Base-by-base conservation (phyloP, 2,329 filamentous ascomycete species). In the Metarhizium rileyi region DNA sequence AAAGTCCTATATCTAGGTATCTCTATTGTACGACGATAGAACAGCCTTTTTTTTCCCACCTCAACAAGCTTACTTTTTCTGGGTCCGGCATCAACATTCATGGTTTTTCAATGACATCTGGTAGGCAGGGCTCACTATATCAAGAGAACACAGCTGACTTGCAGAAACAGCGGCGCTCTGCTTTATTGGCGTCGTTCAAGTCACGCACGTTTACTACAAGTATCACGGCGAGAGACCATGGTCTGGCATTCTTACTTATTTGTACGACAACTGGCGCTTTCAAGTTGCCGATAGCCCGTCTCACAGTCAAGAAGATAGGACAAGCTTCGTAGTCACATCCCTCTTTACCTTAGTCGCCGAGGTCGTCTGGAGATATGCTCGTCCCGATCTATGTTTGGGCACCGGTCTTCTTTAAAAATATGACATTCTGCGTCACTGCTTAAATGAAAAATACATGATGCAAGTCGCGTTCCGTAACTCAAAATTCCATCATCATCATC, bases 301-400 rank as follows among this genome's bases (percentile, higher is more conserved):
- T 22, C 42, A 16, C 5, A 8, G 25, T n/a, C n/a, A n/a, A 12
- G 26, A 16, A 16, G 12, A 27, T 27, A 77, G 74, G 77, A 80
- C 77, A 52, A 80, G 76, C 59, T 82, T 80, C 58, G 54, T 82
- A 4, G 68, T 81, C 5, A 80, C 78, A 2, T 74, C 77, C 56
- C 67, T 80, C 36, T 81, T 81, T 61, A 78, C 76, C 2, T 78
- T 77, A 61, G 80, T 81, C 53, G 80, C 78, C 0, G 78, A 78
- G 0, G 76, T 77, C 2, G 76, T 80, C 5, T 78, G 5, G 78
- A 81, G 57, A 75, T 79, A 36, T 81, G 78, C 56, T 80, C 77
- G 22, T 77, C 77, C 79, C 76, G 2, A 81, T 81, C 57, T 81
- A 80, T 53, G 69, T 81, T 18, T 80, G 77, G 77, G 77, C 77